Percentiles rank a stretch among this genome's conserved stretches.
Conservation (phyloP, 2,329 filamentous ascomycete genomes). For the Ceratocystis colombiana region DNA sequence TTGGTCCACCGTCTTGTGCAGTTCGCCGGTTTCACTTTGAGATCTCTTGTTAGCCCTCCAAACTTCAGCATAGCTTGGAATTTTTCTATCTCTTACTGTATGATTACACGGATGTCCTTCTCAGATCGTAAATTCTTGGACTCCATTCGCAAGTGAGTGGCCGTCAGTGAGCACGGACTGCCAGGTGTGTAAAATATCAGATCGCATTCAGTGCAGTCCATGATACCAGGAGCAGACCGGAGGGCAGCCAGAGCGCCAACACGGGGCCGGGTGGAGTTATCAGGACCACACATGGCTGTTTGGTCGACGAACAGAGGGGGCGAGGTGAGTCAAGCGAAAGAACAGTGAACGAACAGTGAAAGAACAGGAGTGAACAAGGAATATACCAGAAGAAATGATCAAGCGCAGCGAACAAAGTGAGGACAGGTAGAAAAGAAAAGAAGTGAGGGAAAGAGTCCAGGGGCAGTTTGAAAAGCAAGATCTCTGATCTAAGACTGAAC, state of each 20-base stretch:
- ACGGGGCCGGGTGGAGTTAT: slow-evolving; percentile 35
- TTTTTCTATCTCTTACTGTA: slow-evolving; percentile 35
- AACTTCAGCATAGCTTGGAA: not conserved
- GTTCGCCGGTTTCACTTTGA: slow-evolving; percentile 21
- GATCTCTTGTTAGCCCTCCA: not conserved
- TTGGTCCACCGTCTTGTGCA: slow-evolving; percentile 36
- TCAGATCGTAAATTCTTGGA: slow-evolving; percentile 28
- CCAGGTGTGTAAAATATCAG: slow-evolving; percentile 39
- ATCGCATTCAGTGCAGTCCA: slow-evolving; percentile 30
- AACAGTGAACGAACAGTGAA: no score
- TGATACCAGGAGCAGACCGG: slow-evolving; percentile 29
- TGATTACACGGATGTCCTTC: slow-evolving; percentile 34
- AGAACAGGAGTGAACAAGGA: no score
- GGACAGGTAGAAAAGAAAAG: not conserved
- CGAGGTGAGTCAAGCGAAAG: no score
- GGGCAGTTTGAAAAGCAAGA: not conserved
- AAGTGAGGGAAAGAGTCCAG: not conserved
- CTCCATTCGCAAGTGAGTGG: slow-evolving; percentile 39
- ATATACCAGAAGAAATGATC: no score
- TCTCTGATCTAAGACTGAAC: no score
- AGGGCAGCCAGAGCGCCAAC: slow-evolving; percentile 41
- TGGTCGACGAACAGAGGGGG: no score
- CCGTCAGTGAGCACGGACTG: slow-evolving; percentile 32
- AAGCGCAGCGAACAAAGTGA: not conserved
- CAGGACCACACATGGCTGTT: slow-evolving; percentile 38